Base-by-base conservation (phyloP, 2,329 filamentous ascomycete species). In the Epichloe elymi region DNA sequence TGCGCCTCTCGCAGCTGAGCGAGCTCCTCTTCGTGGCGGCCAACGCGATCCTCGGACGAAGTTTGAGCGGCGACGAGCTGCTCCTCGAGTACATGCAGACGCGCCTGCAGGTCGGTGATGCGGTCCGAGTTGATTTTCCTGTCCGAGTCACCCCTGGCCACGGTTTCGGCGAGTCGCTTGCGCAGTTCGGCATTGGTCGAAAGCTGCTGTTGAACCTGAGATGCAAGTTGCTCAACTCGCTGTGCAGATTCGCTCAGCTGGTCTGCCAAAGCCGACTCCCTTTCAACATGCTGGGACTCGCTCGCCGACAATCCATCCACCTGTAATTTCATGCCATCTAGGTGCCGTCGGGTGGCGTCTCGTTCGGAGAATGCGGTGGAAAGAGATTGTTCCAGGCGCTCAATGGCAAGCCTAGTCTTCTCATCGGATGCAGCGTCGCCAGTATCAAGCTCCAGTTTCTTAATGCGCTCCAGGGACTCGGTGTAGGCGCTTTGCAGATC, bases 11-110 rank as follows among this genome's bases (percentile, higher is more conserved):
- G 83, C 50, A 97, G 71, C 20, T 77, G 73, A 17, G 79, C 72
- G 38, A 95, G 78, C 67, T 96, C 89, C 38, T 93, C 88, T 65
- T 97, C 93, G 62, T 96, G 89, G 46, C 82, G 83, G 42, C 79
- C 72, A 52, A 97, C 80, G 39, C 83, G 83, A 46, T 91, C 89
- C 64, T 98, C 93, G 0, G 88, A 91, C 19, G 85, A 79, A 51
- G 88, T 83, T 66, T 97, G 91, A 2, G 91, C 88, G 19, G 80
- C 70, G 50, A 94, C 75, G 20, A 98, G 79, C 59, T 85, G 80
- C 54, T 97, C 90, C 64, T 97, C 93, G 48, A 96, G 80, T 15
- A 73, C 69, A 60, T 86, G 88, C 51, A 98, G 82, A 52, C 83
- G 85, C 55, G 78, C 78, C 65, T 97, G 90, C 64, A 97, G 80